Evolutionary conservation across 768 basidiomycete species (phyloP).

Genomic region (Botryobasidium botryosum): DNA sequence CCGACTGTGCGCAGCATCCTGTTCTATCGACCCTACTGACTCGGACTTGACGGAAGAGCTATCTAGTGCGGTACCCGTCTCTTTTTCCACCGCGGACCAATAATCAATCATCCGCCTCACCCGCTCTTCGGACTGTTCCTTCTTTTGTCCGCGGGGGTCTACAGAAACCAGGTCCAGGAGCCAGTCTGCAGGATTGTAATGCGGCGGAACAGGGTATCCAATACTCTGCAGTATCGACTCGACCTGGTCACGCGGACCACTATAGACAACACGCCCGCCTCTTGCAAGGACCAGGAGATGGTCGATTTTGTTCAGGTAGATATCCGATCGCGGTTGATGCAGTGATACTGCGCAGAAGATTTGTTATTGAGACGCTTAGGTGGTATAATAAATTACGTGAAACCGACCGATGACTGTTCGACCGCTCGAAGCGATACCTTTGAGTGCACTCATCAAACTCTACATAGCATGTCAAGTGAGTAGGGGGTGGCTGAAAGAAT

Average conservation of each 20-base stretch:
- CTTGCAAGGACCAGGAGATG: constrained; percentile 22
- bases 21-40: not conserved
- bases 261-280: constrained; percentile 13
- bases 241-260: constrained; percentile 8
- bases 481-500: not conserved
- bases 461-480: constrained; percentile 8
- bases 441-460: constrained; percentile 29
- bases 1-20: not conserved
- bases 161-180: constrained; percentile 14
- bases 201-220: constrained; percentile 8
- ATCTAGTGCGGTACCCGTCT: not conserved
- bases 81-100: constrained; percentile 3
- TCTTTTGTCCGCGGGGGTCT: constrained; percentile 1
- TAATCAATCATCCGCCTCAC: constrained; percentile 6
- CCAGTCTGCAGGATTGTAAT: constrained; percentile 15
- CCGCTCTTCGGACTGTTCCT: constrained; percentile 1
- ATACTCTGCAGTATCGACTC: constrained; percentile 4
- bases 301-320: constrained; percentile 20
- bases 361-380: not conserved
- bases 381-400: not conserved
- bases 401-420: constrained; percentile 25
- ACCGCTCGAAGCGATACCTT: constrained; percentile 25
- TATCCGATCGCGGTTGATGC: constrained; percentile 25
- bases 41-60: not conserved
- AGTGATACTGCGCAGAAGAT: constrained; percentile 16